These are phyloP conservation scores for Camelina neglecta DNA, from an alignment of 345 rosid species.

Conservation along the genomic window DNA sequence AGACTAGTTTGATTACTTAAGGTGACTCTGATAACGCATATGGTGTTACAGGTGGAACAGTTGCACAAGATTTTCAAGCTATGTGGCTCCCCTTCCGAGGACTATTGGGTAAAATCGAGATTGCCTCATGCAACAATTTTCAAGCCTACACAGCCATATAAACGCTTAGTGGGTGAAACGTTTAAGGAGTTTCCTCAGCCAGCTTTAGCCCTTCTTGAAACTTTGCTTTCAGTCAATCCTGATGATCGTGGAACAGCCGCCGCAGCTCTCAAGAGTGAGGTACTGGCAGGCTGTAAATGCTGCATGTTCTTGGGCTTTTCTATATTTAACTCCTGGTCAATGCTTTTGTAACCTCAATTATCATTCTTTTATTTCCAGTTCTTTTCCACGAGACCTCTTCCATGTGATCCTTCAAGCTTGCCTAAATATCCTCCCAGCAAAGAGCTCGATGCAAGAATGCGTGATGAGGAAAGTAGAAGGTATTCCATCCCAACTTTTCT, in stretches of 20 bases:
- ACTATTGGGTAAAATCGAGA: conserved; percentile 92
- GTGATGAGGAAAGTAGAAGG: conserved; percentile 97
- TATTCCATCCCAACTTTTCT: conserved; percentile 22
- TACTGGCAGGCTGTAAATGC: conserved; percentile 42
- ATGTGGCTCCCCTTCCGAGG: conserved; percentile 97
- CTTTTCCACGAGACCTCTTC: conserved; percentile 80
- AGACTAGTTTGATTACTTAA: conserved; percentile 16
- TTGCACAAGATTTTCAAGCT: conserved; percentile 97
- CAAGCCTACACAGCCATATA: conserved; percentile 96
- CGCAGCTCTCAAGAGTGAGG: conserved; percentile 85
- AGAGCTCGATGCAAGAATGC: conserved; percentile 93
- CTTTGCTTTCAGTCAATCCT: conserved; percentile 86
- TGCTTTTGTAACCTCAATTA: conserved; percentile 8
- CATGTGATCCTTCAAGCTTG: conserved; percentile 94
- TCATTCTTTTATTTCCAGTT: conserved; percentile 58
- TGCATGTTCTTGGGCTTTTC: conserved; percentile 37
- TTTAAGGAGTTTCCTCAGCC: conserved; percentile 92
- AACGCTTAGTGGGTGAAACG: conserved; percentile 87
- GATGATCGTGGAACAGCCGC: conserved; percentile 89
- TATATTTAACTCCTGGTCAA: not conserved
- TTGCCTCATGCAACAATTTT: conserved; percentile 98
- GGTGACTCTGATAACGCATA: conserved; percentile 30
- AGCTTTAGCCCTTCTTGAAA: conserved; percentile 87
- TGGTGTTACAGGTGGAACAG: conserved; percentile 83
- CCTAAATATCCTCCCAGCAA: conserved; percentile 98